phyloP scores from a whole-genome alignment of 306 rosid species.

The Sechiopsis laciniata region DNA sequence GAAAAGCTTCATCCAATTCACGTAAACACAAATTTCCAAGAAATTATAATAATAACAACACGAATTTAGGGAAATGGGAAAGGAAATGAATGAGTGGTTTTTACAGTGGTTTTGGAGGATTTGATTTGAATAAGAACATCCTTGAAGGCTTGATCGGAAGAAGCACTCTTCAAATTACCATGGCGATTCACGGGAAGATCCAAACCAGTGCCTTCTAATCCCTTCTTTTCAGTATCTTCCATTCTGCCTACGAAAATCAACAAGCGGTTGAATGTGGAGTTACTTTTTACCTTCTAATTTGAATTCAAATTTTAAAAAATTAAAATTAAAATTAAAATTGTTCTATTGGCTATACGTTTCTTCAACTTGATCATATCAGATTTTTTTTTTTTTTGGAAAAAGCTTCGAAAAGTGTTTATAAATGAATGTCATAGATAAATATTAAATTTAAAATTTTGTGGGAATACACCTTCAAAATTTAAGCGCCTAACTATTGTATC shows the following conservation, averaged over 20 bases:
- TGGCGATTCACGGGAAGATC: constrained; percentile 40
- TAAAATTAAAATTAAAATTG: too few species aligned
- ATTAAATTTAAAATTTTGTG: too few species aligned
- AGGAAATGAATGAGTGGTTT: background rate
- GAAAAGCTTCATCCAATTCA: background rate
- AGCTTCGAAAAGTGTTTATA: too few species aligned
- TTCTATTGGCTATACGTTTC: too few species aligned
- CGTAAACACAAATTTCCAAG: background rate
- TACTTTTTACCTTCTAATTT: too few species aligned
- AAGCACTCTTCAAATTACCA: constrained; percentile 56
- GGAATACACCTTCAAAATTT: too few species aligned
- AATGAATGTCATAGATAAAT: too few species aligned
- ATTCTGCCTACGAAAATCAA: background rate
- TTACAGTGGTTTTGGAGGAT: constrained; percentile 73
- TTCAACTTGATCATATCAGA: too few species aligned
- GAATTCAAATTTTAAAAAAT: too few species aligned
- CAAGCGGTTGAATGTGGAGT: too few species aligned
- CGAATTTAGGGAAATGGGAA: background rate
- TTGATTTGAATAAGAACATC: constrained; percentile 55
- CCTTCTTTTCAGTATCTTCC: constrained; percentile 36
- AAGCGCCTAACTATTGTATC: too few species aligned
- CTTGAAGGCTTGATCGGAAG: constrained; percentile 44
- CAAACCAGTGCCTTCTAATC: constrained; percentile 41
- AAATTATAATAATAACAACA: background rate
- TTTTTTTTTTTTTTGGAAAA: too few species aligned